These are phyloP conservation scores for Silene coronaria DNA, from an alignment of 179 eudicot genomes.

Conservation along the genomic window DNA sequence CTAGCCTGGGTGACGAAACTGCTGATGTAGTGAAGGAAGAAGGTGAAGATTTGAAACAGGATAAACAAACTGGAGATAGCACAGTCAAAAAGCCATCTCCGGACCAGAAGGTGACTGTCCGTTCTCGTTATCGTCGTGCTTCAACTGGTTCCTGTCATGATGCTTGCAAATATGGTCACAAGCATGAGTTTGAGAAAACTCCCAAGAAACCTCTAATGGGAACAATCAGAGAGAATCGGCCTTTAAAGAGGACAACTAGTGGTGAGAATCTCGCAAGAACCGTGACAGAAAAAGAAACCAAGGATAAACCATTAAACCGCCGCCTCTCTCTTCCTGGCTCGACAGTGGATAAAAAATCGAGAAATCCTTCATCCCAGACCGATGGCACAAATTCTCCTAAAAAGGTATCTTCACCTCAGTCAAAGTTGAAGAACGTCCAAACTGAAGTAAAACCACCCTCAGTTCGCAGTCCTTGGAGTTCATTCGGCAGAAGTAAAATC, in stretches of 20 bases:
- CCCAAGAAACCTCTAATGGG: constrained; percentile 24
- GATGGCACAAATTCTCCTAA: constrained; percentile 10
- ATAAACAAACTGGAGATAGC: neutral
- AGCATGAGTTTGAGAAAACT: constrained; percentile 41
- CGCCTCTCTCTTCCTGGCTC: constrained; percentile 36
- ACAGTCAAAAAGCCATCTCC: constrained; percentile 13
- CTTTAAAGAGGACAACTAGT: constrained; percentile 19
- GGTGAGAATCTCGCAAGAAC: constrained; percentile 14
- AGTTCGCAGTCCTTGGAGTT: constrained; percentile 17
- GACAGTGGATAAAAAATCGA: constrained; percentile 23
- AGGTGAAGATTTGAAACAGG: constrained; percentile 11
- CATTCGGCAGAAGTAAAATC: constrained; percentile 22
- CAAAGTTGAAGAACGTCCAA: constrained; percentile 21
- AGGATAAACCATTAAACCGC: constrained; percentile 32
- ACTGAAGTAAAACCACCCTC: constrained; percentile 23
- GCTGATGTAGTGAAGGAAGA: constrained; percentile 24
- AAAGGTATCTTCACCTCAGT: constrained; percentile 17
- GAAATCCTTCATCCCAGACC: constrained; percentile 5
- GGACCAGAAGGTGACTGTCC: constrained; percentile 29
- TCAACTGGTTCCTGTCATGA: constrained; percentile 87
- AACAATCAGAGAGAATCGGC: constrained; percentile 25
- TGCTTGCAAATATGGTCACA: constrained; percentile 60
- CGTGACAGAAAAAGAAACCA: constrained; percentile 28
- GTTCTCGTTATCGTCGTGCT: constrained; percentile 66
- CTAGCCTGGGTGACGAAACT: constrained; percentile 7